Conservation (phyloP, 495 filamentous ascomycete genomes). For the Aspergillus bridgeri region DNA sequence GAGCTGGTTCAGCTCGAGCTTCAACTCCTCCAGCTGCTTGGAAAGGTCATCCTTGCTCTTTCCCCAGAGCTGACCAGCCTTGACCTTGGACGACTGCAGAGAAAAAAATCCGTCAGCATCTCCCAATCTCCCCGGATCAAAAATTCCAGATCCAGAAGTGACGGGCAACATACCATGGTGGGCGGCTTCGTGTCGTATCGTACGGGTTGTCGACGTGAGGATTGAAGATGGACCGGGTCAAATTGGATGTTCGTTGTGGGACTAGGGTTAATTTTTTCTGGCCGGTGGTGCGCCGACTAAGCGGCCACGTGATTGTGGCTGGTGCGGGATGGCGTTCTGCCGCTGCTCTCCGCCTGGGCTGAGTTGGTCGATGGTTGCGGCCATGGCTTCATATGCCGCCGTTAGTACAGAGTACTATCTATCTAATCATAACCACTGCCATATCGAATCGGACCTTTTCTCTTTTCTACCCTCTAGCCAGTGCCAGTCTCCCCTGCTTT, state of each 20-base stretch:
- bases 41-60: constrained; percentile 98
- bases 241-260: constrained; percentile 50
- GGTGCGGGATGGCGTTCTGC: constrained; percentile 5
- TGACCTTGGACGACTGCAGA: constrained; percentile 84
- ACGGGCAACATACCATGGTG: constrained; percentile 45
- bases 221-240: constrained; percentile 49
- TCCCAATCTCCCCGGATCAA: constrained; percentile 3
- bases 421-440: no score
- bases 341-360: background rate
- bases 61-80: constrained; percentile 91
- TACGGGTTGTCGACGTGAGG: constrained; percentile 47
- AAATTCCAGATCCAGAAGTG: background rate
- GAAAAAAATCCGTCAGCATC: constrained; percentile 16
- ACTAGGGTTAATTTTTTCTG: constrained; percentile 48
- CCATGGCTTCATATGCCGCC: no score
- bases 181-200: constrained; percentile 43
- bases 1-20: constrained; percentile 88
- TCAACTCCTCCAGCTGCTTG: constrained; percentile 89
- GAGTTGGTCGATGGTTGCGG: no score
- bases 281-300: constrained; percentile 33
- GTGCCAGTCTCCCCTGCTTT: no score
- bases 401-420: no score
- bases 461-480: no score
- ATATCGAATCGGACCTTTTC: no score
- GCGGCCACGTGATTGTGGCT: constrained; percentile 37